phyloP scores from a whole-genome alignment of 1,284 basidiomycete species.

The Microbotryomycetes sp. region DNA sequence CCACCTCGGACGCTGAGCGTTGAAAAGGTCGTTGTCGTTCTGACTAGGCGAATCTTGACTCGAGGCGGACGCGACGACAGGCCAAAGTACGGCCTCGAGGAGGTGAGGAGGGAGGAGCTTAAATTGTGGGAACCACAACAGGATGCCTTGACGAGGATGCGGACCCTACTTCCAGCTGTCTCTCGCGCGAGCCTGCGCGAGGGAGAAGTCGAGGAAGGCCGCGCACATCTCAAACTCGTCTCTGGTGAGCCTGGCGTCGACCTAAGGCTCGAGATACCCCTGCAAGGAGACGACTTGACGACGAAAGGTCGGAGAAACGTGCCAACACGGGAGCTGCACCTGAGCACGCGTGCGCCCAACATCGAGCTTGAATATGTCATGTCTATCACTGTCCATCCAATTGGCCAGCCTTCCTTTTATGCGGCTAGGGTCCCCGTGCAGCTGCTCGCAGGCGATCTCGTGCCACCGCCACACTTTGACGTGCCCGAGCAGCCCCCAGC shows the following conservation, averaged over 20 bases:
- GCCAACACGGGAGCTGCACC: not conserved
- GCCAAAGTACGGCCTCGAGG: not conserved
- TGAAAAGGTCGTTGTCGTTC: not conserved
- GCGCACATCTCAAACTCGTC: not conserved
- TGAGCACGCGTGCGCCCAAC: not conserved
- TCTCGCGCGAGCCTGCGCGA: not conserved
- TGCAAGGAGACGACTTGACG: not conserved
- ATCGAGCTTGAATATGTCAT: constrained; percentile 3
- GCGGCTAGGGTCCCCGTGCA: not conserved
- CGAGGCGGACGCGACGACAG: constrained; percentile 1
- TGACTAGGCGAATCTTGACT: constrained; percentile 1
- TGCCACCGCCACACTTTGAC: not conserved
- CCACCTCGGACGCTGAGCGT: not conserved
- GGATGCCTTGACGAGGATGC: not conserved
- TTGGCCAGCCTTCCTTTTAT: not conserved
- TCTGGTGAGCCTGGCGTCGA: not conserved
- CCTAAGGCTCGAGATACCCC: not conserved
- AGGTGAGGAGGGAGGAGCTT: not conserved
- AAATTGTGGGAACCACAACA: not conserved
- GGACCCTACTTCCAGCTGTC: not conserved
- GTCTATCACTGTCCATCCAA: not conserved
- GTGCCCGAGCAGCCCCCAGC: no score
- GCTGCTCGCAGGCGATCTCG: not conserved
- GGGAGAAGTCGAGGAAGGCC: not conserved
- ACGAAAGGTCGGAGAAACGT: not conserved